Base-by-base conservation (phyloP, 495 filamentous ascomycete genomes). In the Trichocladium uniseriatum region DNA sequence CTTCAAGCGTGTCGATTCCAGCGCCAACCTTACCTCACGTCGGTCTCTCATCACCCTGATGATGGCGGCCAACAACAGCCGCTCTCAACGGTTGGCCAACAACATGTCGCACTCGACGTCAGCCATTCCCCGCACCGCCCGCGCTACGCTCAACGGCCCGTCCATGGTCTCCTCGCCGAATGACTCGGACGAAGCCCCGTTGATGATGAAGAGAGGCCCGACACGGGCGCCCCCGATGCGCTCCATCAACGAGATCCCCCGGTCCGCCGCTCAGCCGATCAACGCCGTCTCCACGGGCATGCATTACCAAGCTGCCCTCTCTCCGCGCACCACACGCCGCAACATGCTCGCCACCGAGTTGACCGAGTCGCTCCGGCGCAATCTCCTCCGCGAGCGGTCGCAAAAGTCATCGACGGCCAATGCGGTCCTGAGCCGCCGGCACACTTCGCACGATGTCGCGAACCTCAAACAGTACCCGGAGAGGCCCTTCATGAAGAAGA, bases 331-430 rank as follows among this genome's bases (percentile, higher is more conserved):
- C 0, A 99, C 94, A 0, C 81, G 94, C 38, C 79, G 91, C 38
- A 94, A 99, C 67, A 99, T 99, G 92, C 79, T 99, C 47, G 83
- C 88, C 29, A 90, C 88, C 20, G 92, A 99, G 68, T 72, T 99
- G 53, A 72, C 64, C 57, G 59, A 75, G 60, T 71, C 69, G 48
- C 57, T 69, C 14, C 48, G 70, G 39, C 38, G 70, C 45, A 52
- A 72, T 38, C 59, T 75, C 46, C 45, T 66, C 42, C 57, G 63
- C 55, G 58, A 73, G 38, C 42, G 65, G 24, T 51, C 64, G 40
- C 52, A 73, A 43, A 94, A 91, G 78, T 87, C 86, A 49, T 82
- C 85, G 27, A 94, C 89, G 4, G 84, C 85, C 47, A 86, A 85
- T 51, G 89, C 91, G 5, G 87, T 90, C 48, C 72, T 95, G 51